Evolutionary conservation across 1,284 basidiomycete genomes (phyloP), one percentile per base, ranked within the genome.

Genomic region (Ganoderma lucidum): DNA sequence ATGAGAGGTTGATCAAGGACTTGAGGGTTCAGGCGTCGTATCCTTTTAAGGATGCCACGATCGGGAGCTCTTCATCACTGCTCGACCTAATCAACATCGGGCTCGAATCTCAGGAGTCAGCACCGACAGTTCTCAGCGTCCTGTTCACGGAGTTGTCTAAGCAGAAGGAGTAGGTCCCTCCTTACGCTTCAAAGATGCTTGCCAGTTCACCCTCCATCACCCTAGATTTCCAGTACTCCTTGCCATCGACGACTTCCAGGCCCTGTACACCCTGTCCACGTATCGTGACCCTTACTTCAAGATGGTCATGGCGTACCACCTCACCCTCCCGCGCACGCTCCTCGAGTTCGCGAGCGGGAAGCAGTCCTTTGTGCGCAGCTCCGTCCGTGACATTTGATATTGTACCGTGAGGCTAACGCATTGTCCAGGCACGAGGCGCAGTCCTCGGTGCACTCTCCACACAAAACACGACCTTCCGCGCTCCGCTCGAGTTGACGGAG

Each of bases 161-260:
- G 51, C 96, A 98, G 78, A 90, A 82, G 0, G 79, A 85, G 92
- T 84, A 12, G 55, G 53, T 59, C 17, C 15, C 30, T 17, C 0
- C 4, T 28, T 32, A 23, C 10, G 15, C 14, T n/a, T 55, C 30
- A 9, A 5, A 6, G n/a, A 19, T 51, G 23, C 48, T 19, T 44
- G 4, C 14, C 39, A 4, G 41, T 56, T 15, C n/a, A n/a, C 39
- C 32, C 56, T 64, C 74, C 30, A 65, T 32, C 51, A 9, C 48
- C 2, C 30, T 39, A 92, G 85, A 64, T 80, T 84, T 78, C 94
- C 96, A 0, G 91, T 98, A 1, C 80, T 98, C 6, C 81, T 97
- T 37, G 96, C 95, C 0, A 82, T 98, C 0, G 97, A 98, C 76
- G 95, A 97, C 74, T 89, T 93, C 75, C 96, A 98, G 78, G 86